phyloP scores from a whole-genome alignment of 331 rosid genomes.

The Stylosanthes scabra region DNA sequence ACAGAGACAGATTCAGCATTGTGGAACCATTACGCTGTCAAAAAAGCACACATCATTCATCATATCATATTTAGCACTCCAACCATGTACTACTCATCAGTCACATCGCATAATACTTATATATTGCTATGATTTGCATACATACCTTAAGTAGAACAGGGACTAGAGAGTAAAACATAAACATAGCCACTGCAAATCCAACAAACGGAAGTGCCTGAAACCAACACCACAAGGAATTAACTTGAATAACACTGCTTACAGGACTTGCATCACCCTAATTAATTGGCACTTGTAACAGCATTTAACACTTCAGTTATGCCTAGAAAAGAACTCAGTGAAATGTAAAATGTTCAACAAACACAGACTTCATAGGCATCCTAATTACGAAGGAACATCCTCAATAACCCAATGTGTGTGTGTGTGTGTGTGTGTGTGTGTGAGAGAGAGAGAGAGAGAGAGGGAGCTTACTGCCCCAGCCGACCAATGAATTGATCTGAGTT shows the following conservation, averaged over 20 bases:
- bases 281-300: constrained; percentile 9
- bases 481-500: constrained; percentile 81
- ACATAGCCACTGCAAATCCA: constrained; percentile 81
- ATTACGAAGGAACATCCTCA: constrained; percentile 14
- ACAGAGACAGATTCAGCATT: constrained; percentile 91
- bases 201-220: constrained; percentile 82
- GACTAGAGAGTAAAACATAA: constrained; percentile 61
- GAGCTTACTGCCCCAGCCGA: constrained; percentile 73
- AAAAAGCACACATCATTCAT: constrained; percentile 21
- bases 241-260: constrained; percentile 1
- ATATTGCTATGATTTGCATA: constrained; percentile 6
- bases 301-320: not conserved
- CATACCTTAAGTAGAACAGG: constrained; percentile 83
- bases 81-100: not conserved
- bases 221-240: constrained; percentile 40
- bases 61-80: constrained; percentile 10
- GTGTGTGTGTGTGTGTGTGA: no score
- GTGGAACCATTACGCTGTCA: constrained; percentile 86
- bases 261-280: constrained; percentile 10
- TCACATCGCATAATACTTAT: not conserved
- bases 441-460: constrained; percentile 21
- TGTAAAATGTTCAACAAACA: constrained; percentile 10
- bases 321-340: not conserved
- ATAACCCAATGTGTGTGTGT: constrained; percentile 1
- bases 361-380: constrained; percentile 27